Base-by-base conservation (phyloP, 2,329 filamentous ascomycete species). In the Samsoniella hepiali region DNA sequence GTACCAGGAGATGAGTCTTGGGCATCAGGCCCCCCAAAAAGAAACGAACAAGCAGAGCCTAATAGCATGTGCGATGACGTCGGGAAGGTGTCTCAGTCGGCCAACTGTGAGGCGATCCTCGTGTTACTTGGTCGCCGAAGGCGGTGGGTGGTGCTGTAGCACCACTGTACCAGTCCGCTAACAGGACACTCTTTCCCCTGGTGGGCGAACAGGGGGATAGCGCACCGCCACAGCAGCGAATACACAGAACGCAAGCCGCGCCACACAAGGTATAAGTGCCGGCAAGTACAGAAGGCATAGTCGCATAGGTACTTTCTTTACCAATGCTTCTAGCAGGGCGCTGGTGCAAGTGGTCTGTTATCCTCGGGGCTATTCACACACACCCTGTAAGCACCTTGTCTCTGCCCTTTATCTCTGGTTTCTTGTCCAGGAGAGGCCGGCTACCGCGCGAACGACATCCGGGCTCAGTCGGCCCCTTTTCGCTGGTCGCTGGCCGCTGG, bases 391-490 rank as follows among this genome's bases (percentile, higher is more conserved):
- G 45, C 45, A 49, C 45, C 45, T 29, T 29, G 45, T 50, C 31
- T 38, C 34, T 36, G 50, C 34, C 50, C 34, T 34, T 13, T 38
- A 7, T 38, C 31, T 5, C 15, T 38, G 15, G 50, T 13, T 15
- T 54, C 11, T 15, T 53, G 6, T 31, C 22, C 22, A 29, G 13
- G 11, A 40, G 17, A 42, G 34, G 31, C 34, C 56, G 44, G 56
- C 44, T 58, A 40, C 56, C 56, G 56, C 56, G 32, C 45, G n/a
- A 36, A 58, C 56, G 56, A 58, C 22, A 50, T 49, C 56, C 56
- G 44, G 56, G 31, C 44, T 49, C 9, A n/a, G 27, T 17, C 9
- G 15, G 9, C 56, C 56, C 44, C 34, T 31, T 40, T 40, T n/a
- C 13, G 42, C 56, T 49, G 34, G 53, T 5, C 49, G 22, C 27